Base-by-base conservation (phyloP, 2,329 filamentous ascomycete genomes). In the Fusarium sp. region DNA sequence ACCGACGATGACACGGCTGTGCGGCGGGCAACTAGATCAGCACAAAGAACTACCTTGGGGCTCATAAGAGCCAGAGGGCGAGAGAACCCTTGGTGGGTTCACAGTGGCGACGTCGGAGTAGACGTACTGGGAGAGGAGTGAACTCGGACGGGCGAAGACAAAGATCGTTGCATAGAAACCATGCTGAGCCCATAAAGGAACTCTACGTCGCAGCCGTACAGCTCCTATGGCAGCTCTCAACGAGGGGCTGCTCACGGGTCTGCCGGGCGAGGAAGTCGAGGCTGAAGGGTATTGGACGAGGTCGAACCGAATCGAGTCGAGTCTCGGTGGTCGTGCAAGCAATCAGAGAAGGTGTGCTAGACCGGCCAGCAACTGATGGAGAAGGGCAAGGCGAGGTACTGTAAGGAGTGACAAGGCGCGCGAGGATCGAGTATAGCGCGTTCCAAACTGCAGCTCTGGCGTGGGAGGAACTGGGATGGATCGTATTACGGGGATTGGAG, bases 111-210 rank as follows among this genome's bases (percentile, higher is more conserved):
- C 68, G 72, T 61, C 70, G 69, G 68, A 67, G 60, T 58, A 69
- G 75, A 92, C 90, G 81, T 91, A 92, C 90, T 87, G 79, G 87
- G 85, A 82, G 88, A 87, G 76, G 88, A 85, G 79, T 87, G 86
- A 75, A 87, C 85, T 84, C 87, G 87, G 83, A 90, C 89, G 78
- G 90, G 88, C 82, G 90, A 91, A 75, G 90, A 91, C 72, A 88
- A 85, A 73, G 89, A 90, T 78, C 87, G 87, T 84, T 90, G 88
- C 88, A 90, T 90, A 83, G 88, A 87, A 81, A 89, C 88, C 87
- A 90, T 90, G 83, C 81, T 87, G 86, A 82, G 82, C 82, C 84
- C 85, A 87, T 87, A 79, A 81, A 79, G 73, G 76, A 65, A 59
- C 74, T 72, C 75, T 68, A 66, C 67, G 74, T 71, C 70, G 78